Conservation (phyloP, 2,329 filamentous ascomycete species). For the Aspergillus neotritici region DNA sequence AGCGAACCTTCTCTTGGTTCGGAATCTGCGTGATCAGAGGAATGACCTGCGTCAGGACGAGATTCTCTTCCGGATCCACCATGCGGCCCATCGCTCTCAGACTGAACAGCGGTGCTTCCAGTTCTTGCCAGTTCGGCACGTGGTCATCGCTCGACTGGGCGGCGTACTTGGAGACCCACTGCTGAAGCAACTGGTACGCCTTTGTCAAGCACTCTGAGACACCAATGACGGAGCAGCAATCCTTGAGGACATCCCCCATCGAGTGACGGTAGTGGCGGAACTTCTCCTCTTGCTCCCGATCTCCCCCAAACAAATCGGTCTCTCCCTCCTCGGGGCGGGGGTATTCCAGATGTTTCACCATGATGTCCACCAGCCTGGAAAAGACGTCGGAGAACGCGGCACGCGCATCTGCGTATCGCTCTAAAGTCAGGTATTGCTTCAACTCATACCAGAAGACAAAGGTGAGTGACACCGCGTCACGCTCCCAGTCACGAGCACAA, state of each 20-base stretch:
- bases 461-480: constrained; percentile 86
- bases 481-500: constrained; percentile 76
- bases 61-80: constrained; percentile 82
- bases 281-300: constrained; percentile 91
- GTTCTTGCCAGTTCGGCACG: constrained; percentile 91
- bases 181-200: constrained; percentile 75
- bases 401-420: constrained; percentile 79
- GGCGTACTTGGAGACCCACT: constrained; percentile 81
- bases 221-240: constrained; percentile 93
- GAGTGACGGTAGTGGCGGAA: constrained; percentile 94
- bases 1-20: constrained; percentile 93
- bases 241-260: constrained; percentile 97
- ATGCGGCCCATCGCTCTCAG: constrained; percentile 95
- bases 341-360: constrained; percentile 85
- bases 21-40: constrained; percentile 91
- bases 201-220: constrained; percentile 87
- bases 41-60: constrained; percentile 86
- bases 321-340: constrained; percentile 72
- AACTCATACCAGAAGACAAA: constrained; percentile 98
- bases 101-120: constrained; percentile 91
- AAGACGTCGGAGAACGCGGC: constrained; percentile 74
- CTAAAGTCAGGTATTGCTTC: constrained; percentile 89
- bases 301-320: constrained; percentile 85
- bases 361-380: constrained; percentile 83
- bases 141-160: constrained; percentile 64